Evolutionary conservation across 352 stramenopile species (phyloP).

Genomic region (Plasmopara halstedii): DNA sequence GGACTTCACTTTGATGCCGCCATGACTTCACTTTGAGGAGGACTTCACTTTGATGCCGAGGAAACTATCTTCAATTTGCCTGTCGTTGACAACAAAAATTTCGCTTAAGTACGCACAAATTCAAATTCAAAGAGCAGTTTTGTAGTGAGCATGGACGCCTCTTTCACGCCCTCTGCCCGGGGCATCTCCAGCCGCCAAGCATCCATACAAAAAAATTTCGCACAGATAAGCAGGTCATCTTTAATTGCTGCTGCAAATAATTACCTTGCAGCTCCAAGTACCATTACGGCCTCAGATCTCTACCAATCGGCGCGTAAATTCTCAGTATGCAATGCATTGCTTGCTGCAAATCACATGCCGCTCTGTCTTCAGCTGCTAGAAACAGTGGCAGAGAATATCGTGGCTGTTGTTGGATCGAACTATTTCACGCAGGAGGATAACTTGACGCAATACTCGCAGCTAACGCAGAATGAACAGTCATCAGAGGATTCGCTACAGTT

Average conservation of each 20-base stretch:
- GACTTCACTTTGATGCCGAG: too few relatives aligned
- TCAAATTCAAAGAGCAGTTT: too few relatives aligned
- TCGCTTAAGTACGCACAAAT: too few relatives aligned
- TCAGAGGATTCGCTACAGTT: slow-evolving; percentile 29
- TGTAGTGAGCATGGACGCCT: too few relatives aligned
- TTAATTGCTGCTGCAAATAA: slow-evolving; percentile 26
- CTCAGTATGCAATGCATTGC: slow-evolving; percentile 31
- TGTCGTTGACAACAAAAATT: too few relatives aligned
- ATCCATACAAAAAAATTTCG: slow-evolving; percentile 8
- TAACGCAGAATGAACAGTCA: slow-evolving; percentile 21
- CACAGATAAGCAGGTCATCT: background rate
- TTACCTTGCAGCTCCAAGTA: slow-evolving; percentile 32
- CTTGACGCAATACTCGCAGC: slow-evolving; percentile 23
- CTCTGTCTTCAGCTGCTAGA: slow-evolving; percentile 52
- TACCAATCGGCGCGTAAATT: slow-evolving; percentile 38
- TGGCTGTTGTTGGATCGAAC: slow-evolving; percentile 14
- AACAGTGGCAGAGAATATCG: slow-evolving; percentile 43
- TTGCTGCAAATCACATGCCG: slow-evolving; percentile 33
- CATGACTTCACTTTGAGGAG: too few relatives aligned
- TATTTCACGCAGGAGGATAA: slow-evolving; percentile 5
- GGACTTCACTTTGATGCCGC: too few relatives aligned
- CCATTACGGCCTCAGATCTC: slow-evolving; percentile 26
- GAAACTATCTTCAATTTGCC: too few relatives aligned
- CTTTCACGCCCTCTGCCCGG: slow-evolving; percentile 8
- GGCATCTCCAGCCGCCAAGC: slow-evolving; percentile 6